phyloP scores from a whole-genome alignment of 148 eudicot genomes.

The Silene conica region DNA sequence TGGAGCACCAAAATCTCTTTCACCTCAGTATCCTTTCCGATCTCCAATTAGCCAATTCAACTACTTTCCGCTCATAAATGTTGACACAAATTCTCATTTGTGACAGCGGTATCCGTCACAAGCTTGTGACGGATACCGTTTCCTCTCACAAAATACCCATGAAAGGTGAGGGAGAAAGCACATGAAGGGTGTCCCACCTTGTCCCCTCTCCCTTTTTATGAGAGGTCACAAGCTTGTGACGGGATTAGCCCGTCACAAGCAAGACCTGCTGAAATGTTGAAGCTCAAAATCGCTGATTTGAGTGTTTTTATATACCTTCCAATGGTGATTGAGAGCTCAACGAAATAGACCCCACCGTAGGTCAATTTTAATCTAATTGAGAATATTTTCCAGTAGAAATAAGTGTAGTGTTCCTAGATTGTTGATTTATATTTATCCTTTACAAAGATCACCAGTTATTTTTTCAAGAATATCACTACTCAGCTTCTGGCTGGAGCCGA shows the following conservation, averaged over 20 bases:
- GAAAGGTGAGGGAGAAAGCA: no score
- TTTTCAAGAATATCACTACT: slow-evolving; percentile 49
- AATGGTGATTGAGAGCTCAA: not conserved
- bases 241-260: no score
- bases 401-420: not conserved
- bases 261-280: no score
- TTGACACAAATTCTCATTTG: no score
- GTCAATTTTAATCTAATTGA: not conserved
- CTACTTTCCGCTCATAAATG: slow-evolving; percentile 6
- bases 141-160: no score
- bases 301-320: not conserved
- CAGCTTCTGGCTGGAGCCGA: slow-evolving; percentile 73
- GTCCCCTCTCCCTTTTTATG: no score
- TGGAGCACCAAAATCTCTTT: slow-evolving; percentile 63
- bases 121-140: no score
- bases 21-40: slow-evolving; percentile 79
- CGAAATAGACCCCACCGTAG: not conserved
- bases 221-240: no score
- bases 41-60: slow-evolving; percentile 8
- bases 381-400: not conserved
- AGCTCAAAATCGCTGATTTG: not conserved
- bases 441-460: slow-evolving; percentile 46
- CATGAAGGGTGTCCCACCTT: no score
- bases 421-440: slow-evolving; percentile 32
- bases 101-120: no score